A percentile compares a stretch with the other conserved stretches of the same genome.
Evolutionary conservation across 495 filamentous ascomycete genomes (phyloP).

Genomic region (Talaromyces proteolyticus): DNA sequence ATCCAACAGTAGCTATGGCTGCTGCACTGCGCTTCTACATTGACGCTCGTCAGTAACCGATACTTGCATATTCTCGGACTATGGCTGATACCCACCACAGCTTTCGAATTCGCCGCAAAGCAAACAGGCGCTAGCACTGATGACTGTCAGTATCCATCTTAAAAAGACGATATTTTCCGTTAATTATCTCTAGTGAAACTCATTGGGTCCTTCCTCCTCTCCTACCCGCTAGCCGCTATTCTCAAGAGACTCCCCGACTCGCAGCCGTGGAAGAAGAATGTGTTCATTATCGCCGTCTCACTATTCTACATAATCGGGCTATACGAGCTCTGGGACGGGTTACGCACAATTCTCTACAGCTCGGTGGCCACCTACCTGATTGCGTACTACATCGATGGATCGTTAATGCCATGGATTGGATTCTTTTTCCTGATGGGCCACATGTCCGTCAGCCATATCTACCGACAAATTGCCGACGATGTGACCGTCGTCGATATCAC

Average conservation of each 20-base stretch:
- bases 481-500: conserved; percentile 77
- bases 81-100: conserved; percentile 40
- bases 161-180: neutral
- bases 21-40: conserved; percentile 67
- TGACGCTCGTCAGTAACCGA: conserved; percentile 57
- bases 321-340: conserved; percentile 89
- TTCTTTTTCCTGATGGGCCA: conserved; percentile 95
- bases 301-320: conserved; percentile 90
- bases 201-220: conserved; percentile 83
- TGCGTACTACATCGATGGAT: conserved; percentile 76
- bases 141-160: conserved; percentile 57
- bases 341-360: conserved; percentile 73
- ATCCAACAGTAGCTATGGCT: conserved; percentile 42
- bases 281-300: conserved; percentile 74
- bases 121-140: conserved; percentile 74
- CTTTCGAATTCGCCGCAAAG: conserved; percentile 61
- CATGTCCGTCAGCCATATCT: conserved; percentile 85
- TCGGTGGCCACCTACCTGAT: conserved; percentile 77
- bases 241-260: conserved; percentile 88
- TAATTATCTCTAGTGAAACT: conserved; percentile 69
- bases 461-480: conserved; percentile 64
- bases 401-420: conserved; percentile 96
- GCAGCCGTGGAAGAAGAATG: conserved; percentile 81
- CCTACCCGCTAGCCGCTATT: conserved; percentile 84
- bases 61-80: neutral